Evolutionary conservation across 345 rosid species (phyloP).

Genomic region (Carallia brachiata): DNA sequence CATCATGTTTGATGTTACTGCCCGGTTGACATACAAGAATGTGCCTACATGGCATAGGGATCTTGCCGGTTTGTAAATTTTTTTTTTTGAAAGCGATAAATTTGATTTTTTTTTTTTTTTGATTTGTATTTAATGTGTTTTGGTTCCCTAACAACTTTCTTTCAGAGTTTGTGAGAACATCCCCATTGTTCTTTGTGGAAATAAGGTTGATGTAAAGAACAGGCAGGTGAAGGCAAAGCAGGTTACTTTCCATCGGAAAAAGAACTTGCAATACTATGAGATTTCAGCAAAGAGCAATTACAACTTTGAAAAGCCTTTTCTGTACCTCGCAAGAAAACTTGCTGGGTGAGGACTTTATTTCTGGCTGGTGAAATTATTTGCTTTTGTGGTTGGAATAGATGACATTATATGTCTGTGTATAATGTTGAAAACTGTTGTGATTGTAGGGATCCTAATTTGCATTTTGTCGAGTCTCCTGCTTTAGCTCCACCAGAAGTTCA

Average conservation of each 20-base stretch:
- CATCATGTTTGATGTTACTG: constrained; percentile 96
- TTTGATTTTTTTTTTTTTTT: background rate
- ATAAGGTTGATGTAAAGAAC: constrained; percentile 60
- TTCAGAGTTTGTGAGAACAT: constrained; percentile 54
- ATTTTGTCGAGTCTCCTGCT: constrained; percentile 94
- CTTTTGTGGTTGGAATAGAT: background rate
- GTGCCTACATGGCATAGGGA: constrained; percentile 99
- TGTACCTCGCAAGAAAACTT: constrained; percentile 55
- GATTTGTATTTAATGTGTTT: background rate
- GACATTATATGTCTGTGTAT: background rate
- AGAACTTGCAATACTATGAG: constrained; percentile 58
- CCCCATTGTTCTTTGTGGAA: constrained; percentile 57
- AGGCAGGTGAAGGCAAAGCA: constrained; percentile 59
- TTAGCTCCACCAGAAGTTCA: constrained; percentile 92
- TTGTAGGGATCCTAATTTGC: constrained; percentile 66
- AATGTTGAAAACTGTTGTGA: background rate
- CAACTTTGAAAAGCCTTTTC: constrained; percentile 56
- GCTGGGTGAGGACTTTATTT: constrained; percentile 35
- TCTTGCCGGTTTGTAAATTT: constrained; percentile 65
- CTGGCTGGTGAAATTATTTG: background rate
- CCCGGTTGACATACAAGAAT: constrained; percentile 92
- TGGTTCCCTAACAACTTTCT: background rate
- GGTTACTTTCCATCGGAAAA: constrained; percentile 55
- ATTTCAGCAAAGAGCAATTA: constrained; percentile 61
- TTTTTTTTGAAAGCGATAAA: too few relatives aligned